These are phyloP conservation scores for Cladophialophora chaetospira DNA, from an alignment of 2,329 filamentous ascomycete genomes.

Conservation along the genomic window DNA sequence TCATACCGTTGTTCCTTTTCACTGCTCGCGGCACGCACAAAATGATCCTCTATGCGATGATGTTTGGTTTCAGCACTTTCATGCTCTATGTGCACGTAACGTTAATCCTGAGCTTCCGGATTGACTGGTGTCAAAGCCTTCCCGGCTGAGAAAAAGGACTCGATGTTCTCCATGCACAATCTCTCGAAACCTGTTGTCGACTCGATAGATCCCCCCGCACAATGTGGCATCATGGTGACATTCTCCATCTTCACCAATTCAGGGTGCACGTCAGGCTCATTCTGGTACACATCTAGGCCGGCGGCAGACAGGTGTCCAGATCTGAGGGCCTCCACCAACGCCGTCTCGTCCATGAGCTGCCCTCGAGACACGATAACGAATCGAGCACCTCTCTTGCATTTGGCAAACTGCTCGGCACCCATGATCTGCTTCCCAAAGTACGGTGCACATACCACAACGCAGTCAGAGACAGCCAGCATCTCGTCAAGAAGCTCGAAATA, in stretches of 20 bases:
- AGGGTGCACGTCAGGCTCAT: constrained; percentile 10
- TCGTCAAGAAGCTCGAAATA: background rate
- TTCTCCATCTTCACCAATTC: constrained; percentile 43
- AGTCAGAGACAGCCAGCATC: background rate
- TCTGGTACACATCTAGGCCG: constrained; percentile 12
- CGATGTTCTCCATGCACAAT: constrained; percentile 42
- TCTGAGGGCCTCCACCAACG: constrained; percentile 10
- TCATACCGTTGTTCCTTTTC: no score
- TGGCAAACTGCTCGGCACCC: background rate
- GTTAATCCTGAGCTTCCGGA: background rate
- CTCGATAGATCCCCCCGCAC: constrained; percentile 43
- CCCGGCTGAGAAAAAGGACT: background rate
- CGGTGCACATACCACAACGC: background rate
- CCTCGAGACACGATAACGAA: background rate
- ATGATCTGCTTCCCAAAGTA: background rate
- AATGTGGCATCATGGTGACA: constrained; percentile 44
- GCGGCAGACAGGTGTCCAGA: constrained; percentile 5
- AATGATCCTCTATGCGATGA: no score
- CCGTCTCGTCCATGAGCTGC: constrained; percentile 13
- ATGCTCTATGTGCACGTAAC: background rate
- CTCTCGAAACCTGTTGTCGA: constrained; percentile 47
- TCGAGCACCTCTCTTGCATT: background rate
- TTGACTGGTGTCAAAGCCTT: background rate
- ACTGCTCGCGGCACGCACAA: no score
- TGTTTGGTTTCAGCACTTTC: no score